Percentiles rank a stretch among this genome's conserved stretches.
These are phyloP conservation scores for Alternaria triticimaculans DNA, from an alignment of 2,329 filamentous ascomycete genomes.

Conservation along the genomic window DNA sequence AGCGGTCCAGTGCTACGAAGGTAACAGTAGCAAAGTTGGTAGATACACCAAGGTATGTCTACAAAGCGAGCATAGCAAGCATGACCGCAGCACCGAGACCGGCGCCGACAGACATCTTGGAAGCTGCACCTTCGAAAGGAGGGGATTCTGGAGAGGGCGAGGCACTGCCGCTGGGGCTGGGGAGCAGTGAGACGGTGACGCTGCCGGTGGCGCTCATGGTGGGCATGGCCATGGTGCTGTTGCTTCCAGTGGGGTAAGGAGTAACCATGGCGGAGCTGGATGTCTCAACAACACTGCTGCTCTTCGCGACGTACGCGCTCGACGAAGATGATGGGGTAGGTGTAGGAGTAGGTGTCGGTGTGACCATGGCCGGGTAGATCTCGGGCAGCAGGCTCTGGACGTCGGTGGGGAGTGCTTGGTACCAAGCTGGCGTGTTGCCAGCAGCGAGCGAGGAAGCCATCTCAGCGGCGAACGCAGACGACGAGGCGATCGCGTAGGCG, in stretches of 20 bases:
- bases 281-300: slow-evolving; percentile 3
- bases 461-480: slow-evolving; percentile 49
- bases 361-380: slow-evolving; percentile 36
- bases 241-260: slow-evolving; percentile 5
- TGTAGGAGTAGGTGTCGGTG: slow-evolving; percentile 26
- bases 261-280: not conserved
- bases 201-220: slow-evolving; percentile 16
- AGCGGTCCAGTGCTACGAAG: not conserved
- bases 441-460: slow-evolving; percentile 54
- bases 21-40: not conserved
- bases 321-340: not conserved
- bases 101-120: slow-evolving; percentile 47
- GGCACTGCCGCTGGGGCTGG: slow-evolving; percentile 8
- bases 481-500: slow-evolving; percentile 51
- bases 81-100: slow-evolving; percentile 51
- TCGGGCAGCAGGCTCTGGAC: slow-evolving; percentile 53
- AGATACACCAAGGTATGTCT: slow-evolving; percentile 8
- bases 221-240: slow-evolving; percentile 9
- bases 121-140: slow-evolving; percentile 35
- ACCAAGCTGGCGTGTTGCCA: slow-evolving; percentile 55
- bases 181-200: slow-evolving; percentile 5
- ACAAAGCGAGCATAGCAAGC: slow-evolving; percentile 53
- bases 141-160: slow-evolving; percentile 9
- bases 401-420: slow-evolving; percentile 52
- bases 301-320: slow-evolving; percentile 3